Conservation (phyloP, 2,329 filamentous ascomycete genomes). For the Stromatinia cepivora region DNA sequence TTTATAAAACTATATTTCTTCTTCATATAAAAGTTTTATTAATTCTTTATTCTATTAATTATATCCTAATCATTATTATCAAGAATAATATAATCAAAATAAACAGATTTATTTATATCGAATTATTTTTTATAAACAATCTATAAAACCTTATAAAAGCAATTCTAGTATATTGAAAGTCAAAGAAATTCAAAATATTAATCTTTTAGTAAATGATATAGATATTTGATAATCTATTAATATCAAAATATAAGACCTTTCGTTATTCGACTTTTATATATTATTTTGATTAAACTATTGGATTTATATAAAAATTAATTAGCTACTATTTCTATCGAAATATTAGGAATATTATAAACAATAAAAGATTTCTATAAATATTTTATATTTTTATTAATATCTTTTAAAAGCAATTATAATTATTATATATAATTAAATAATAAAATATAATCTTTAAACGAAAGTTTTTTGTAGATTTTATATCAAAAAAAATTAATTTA, state of each 20-base stretch:
- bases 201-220: slow-evolving; percentile 27
- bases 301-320: background rate
- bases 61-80: slow-evolving; percentile 29
- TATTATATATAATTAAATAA: background rate
- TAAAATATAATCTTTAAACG: background rate
- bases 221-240: too few species aligned
- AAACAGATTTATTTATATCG: slow-evolving; percentile 24
- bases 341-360: background rate
- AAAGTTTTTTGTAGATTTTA: slow-evolving; percentile 3
- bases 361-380: background rate
- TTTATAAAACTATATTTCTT: slow-evolving; percentile 31
- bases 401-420: slow-evolving; percentile 6
- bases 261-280: background rate
- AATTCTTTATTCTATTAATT: slow-evolving; percentile 30
- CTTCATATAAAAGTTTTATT: slow-evolving; percentile 30
- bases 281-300: background rate
- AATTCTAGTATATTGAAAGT: slow-evolving; percentile 28
- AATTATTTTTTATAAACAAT: slow-evolving; percentile 29
- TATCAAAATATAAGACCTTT: background rate
- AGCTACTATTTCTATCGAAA: background rate
- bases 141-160: slow-evolving; percentile 22
- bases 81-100: slow-evolving; percentile 27
- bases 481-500: background rate
- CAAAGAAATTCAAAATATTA: slow-evolving; percentile 28
- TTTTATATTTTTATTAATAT: background rate